These are phyloP conservation scores for Durio zibethinus DNA, from an alignment of 345 rosid species.

Conservation along the genomic window DNA sequence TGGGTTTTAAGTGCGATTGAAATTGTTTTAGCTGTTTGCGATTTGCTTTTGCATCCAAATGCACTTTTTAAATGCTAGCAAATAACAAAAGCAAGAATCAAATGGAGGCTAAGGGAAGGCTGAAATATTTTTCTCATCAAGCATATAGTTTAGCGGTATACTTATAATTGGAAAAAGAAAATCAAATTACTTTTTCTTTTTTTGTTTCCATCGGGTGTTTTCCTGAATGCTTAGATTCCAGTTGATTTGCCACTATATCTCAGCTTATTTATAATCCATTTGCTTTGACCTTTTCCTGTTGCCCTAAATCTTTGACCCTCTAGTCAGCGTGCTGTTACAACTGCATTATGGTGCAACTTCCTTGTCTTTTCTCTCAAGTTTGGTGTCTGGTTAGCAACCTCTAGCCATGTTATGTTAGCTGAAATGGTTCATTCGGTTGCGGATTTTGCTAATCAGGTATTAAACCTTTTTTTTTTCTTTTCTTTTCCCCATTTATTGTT, in stretches of 20 bases:
- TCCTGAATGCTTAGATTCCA: not conserved
- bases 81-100: not conserved
- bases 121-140: not conserved
- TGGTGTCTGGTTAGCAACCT: constrained; percentile 84
- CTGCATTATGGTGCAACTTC: constrained; percentile 96
- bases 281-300: not conserved
- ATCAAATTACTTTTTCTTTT: not conserved
- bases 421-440: constrained; percentile 93
- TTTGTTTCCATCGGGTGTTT: not conserved
- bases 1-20: not conserved
- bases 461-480: not conserved
- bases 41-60: not conserved
- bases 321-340: constrained; percentile 96
- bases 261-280: not conserved
- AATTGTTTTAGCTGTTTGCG: not conserved
- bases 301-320: constrained; percentile 24
- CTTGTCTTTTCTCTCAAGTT: constrained; percentile 94
- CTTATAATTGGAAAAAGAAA: not conserved
- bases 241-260: not conserved
- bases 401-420: constrained; percentile 97
- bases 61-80: not conserved
- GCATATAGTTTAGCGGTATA: not conserved
- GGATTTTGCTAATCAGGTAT: constrained; percentile 97
- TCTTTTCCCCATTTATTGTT: not conserved
- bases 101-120: not conserved